These are phyloP conservation scores for Panus rudis DNA, from an alignment of 768 basidiomycete genomes.

Conservation along the genomic window DNA sequence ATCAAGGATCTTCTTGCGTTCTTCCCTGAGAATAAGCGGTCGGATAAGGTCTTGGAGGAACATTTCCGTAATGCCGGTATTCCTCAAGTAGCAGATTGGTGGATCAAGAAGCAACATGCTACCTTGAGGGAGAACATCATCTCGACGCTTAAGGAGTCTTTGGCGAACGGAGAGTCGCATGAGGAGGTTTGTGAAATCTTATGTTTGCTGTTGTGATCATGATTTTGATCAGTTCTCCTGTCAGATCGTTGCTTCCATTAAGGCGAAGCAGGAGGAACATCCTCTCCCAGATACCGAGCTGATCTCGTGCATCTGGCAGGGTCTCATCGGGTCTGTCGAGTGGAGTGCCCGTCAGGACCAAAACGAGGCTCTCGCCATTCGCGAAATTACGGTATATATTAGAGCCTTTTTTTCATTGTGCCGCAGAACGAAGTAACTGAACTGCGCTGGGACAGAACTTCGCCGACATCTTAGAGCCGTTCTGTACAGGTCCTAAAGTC, in stretches of 20 bases:
- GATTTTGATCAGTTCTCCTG: not conserved
- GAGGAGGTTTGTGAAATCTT: slow-evolving; percentile 48
- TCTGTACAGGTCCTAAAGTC: slow-evolving; percentile 82
- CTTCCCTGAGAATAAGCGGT: slow-evolving; percentile 82
- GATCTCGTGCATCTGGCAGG: slow-evolving; percentile 87
- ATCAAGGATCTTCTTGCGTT: slow-evolving; percentile 81
- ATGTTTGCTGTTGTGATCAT: not conserved
- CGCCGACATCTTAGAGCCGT: slow-evolving; percentile 80
- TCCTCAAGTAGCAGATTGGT: slow-evolving; percentile 85
- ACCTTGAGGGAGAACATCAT: slow-evolving; percentile 74
- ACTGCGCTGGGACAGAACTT: slow-evolving; percentile 49
- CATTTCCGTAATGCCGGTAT: slow-evolving; percentile 82
- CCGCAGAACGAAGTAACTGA: too few species aligned
- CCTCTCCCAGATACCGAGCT: slow-evolving; percentile 84
- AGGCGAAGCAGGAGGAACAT: slow-evolving; percentile 62
- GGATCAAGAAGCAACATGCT: slow-evolving; percentile 82
- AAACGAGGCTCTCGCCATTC: slow-evolving; percentile 81
- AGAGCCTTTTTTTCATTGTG: not conserved
- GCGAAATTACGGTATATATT: slow-evolving; percentile 73
- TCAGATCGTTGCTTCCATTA: slow-evolving; percentile 77
- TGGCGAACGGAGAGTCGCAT: slow-evolving; percentile 58
- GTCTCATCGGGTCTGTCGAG: slow-evolving; percentile 81
- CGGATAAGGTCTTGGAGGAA: slow-evolving; percentile 67
- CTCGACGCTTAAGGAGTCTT: slow-evolving; percentile 60
- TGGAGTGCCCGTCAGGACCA: slow-evolving; percentile 89